Evolutionary conservation across 73 alveolate genomes (phyloP).

Genomic region (Effrenium voratum): DNA sequence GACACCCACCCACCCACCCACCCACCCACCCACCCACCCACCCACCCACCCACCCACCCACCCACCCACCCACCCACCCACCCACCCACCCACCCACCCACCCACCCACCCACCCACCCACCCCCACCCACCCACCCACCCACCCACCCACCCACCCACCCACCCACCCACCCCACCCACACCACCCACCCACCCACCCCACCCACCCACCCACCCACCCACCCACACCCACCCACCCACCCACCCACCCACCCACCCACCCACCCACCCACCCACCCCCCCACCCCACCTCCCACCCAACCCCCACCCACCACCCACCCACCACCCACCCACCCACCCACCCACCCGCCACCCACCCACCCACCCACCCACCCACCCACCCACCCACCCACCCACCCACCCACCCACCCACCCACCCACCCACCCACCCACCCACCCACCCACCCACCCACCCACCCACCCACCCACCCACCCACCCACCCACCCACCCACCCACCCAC

Average conservation of each 20-base stretch:
- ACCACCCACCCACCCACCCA: not conserved
- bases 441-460: not conserved
- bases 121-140: too few relatives aligned
- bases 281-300: not conserved
- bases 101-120: too few relatives aligned
- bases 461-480: not conserved
- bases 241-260: not conserved
- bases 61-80: too few relatives aligned
- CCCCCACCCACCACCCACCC: not conserved
- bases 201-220: too few relatives aligned
- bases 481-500: too few relatives aligned
- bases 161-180: too few relatives aligned
- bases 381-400: not conserved
- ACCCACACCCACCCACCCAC: not conserved
- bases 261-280: not conserved
- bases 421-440: not conserved
- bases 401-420: not conserved
- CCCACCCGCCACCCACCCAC: not conserved
- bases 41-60: too few relatives aligned
- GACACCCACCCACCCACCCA: too few relatives aligned
- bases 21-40: too few relatives aligned
- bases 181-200: too few relatives aligned
- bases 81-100: too few relatives aligned
- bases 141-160: too few relatives aligned
- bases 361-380: not conserved